phyloP scores from a whole-genome alignment of 1,284 basidiomycete species.

The Meripilus lineatus region DNA sequence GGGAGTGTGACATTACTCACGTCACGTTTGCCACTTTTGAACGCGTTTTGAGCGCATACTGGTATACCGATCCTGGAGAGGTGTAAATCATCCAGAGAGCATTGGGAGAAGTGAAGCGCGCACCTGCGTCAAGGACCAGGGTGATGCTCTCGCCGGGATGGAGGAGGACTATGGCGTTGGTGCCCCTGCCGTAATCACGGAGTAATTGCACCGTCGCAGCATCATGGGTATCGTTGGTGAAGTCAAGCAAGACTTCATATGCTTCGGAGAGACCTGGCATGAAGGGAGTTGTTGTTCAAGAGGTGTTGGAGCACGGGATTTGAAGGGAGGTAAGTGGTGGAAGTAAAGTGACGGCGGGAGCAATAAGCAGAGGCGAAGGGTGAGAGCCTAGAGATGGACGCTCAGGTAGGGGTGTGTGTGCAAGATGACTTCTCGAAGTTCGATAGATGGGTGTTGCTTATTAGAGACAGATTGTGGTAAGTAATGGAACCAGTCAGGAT shows the following conservation, averaged over 20 bases:
- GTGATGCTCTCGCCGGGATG: conserved; percentile 60
- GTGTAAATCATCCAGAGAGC: conserved; percentile 10
- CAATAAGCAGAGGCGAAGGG: conserved; percentile 24
- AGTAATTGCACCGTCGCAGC: conserved; percentile 60
- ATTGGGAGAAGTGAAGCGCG: conserved; percentile 3
- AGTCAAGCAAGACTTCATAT: conserved; percentile 63
- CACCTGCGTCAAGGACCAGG: conserved; percentile 56
- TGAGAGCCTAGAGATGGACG: conserved; percentile 23
- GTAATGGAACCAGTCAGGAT: too few relatives aligned
- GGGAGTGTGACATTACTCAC: conserved; percentile 40
- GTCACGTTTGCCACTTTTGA: conserved; percentile 65
- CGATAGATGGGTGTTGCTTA: conserved; percentile 22
- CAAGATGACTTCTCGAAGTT: conserved; percentile 27
- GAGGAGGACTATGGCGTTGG: conserved; percentile 50
- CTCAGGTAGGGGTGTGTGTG: conserved; percentile 14
- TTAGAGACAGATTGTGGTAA: conserved; percentile 20
- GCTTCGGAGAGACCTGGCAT: conserved; percentile 47
- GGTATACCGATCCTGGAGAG: conserved; percentile 49
- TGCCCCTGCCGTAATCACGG: conserved; percentile 55
- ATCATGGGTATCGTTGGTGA: conserved; percentile 65
- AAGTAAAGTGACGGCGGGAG: conserved; percentile 20
- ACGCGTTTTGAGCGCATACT: conserved; percentile 61
- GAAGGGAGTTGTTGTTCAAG: conserved; percentile 14
- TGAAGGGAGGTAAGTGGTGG: conserved; percentile 16
- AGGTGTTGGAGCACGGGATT: conserved; percentile 12